Conservation (phyloP, 495 filamentous ascomycete species). For the Geopyxis carbonaria region DNA sequence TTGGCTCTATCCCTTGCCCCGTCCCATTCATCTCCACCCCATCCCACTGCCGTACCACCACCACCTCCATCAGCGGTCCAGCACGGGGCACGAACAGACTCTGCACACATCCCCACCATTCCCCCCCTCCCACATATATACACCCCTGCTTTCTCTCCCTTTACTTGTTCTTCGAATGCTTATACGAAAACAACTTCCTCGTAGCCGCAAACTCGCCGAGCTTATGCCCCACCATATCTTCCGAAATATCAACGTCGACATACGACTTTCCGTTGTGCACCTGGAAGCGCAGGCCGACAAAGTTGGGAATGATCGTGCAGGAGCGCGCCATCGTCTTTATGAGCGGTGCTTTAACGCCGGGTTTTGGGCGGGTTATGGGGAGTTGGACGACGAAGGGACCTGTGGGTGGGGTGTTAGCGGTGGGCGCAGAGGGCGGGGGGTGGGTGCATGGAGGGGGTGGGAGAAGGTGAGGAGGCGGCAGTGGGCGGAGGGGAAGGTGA, state of each 20-base stretch:
- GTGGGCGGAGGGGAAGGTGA: not conserved
- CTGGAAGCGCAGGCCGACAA: slow-evolving; percentile 84
- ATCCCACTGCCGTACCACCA: too few relatives aligned
- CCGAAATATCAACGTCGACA: slow-evolving; percentile 70
- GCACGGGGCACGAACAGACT: too few relatives aligned
- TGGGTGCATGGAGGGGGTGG: not conserved
- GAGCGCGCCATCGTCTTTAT: slow-evolving; percentile 78
- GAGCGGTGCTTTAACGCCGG: slow-evolving; percentile 46
- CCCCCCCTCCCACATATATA: not conserved
- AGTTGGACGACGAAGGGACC: slow-evolving; percentile 58
- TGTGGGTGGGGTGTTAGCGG: slow-evolving; percentile 19
- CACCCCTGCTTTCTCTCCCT: slow-evolving; percentile 1
- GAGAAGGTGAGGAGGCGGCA: slow-evolving; percentile 10
- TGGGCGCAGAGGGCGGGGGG: not conserved
- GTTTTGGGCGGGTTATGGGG: slow-evolving; percentile 42
- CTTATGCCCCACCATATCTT: slow-evolving; percentile 98
- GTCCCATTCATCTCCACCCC: too few relatives aligned
- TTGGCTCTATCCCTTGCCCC: too few relatives aligned
- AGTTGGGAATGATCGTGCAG: slow-evolving; percentile 89
- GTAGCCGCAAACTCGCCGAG: slow-evolving; percentile 86
- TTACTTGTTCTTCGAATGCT: slow-evolving; percentile 61
- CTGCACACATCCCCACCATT: not conserved
- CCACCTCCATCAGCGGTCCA: too few relatives aligned
- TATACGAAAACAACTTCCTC: slow-evolving; percentile 69
- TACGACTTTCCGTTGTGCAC: slow-evolving; percentile 94